A percentile compares a stretch with the other conserved stretches of the same genome.
Conservation (phyloP, 768 basidiomycete genomes). For the Clathrus columnatus region DNA sequence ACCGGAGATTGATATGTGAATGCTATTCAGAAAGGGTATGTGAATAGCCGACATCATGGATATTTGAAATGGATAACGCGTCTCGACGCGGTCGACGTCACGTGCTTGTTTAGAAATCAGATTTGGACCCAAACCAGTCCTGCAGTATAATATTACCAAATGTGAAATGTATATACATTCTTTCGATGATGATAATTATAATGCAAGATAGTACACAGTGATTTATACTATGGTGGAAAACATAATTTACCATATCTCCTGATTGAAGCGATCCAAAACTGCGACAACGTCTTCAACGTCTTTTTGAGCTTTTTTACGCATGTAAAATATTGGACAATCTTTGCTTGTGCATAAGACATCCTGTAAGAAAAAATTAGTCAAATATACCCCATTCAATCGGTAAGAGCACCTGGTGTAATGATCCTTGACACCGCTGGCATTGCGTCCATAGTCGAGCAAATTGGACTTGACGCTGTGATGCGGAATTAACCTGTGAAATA, state of each 20-base stretch:
- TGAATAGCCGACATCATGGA: too few relatives aligned
- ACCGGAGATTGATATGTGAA: too few relatives aligned
- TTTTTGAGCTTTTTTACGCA: conserved; percentile 97
- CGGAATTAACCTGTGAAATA: conserved; percentile 32
- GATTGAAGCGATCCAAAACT: conserved; percentile 78
- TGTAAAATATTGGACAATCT: conserved; percentile 98
- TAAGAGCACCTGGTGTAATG: conserved; percentile 63
- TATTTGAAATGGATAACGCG: too few relatives aligned
- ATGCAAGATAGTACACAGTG: neutral
- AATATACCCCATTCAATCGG: neutral
- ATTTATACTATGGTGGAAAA: neutral
- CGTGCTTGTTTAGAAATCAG: too few relatives aligned
- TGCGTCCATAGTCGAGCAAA: conserved; percentile 98
- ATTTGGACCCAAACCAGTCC: too few relatives aligned
- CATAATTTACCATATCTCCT: conserved; percentile 50
- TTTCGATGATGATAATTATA: neutral
- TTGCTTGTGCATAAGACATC: conserved; percentile 95
- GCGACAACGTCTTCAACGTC: conserved; percentile 83
- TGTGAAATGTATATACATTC: too few relatives aligned
- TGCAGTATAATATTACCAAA: too few relatives aligned
- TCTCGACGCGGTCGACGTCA: too few relatives aligned
- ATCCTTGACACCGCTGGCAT: conserved; percentile 97
- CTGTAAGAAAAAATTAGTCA: conserved; percentile 28
- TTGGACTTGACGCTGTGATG: conserved; percentile 78
- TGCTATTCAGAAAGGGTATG: too few relatives aligned